Evolutionary conservation across 164 flowering plant genomes (phyloP).

Genomic region (Echeveria elegans): DNA sequence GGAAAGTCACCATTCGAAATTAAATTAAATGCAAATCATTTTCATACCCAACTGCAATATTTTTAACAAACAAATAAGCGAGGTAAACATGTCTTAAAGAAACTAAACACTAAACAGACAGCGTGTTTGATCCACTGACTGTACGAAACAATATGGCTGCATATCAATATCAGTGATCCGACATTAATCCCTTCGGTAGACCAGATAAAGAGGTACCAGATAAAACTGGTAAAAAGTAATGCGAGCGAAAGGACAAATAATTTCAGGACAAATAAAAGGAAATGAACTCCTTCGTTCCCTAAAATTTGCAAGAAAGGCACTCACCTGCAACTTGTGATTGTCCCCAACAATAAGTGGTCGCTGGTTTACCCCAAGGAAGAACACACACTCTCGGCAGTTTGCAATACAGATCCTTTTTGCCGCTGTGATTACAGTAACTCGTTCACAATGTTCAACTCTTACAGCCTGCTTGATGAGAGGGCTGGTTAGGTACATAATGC

Average conservation of each 20-base stretch:
- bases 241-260: not conserved
- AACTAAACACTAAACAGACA: no score
- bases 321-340: conserved; percentile 86
- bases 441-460: conserved; percentile 93
- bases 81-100: no score
- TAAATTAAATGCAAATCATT: not conserved
- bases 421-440: conserved; percentile 82
- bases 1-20: not conserved
- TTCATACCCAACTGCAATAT: not conserved
- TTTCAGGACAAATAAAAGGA: not conserved
- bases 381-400: conserved; percentile 93
- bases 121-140: not conserved
- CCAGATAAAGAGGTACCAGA: no score
- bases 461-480: conserved; percentile 45
- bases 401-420: conserved; percentile 88
- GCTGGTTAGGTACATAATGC: not conserved
- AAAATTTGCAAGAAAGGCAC: not conserved
- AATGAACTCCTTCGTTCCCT: not conserved
- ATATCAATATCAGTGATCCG: no score
- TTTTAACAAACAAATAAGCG: no score
- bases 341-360: conserved; percentile 92
- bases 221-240: not conserved
- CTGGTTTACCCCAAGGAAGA: conserved; percentile 89
- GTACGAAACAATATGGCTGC: not conserved
- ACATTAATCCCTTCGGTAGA: no score